Conservation (phyloP, 1,139 yeast species). For the Barnettozyma hawaiiensis region DNA sequence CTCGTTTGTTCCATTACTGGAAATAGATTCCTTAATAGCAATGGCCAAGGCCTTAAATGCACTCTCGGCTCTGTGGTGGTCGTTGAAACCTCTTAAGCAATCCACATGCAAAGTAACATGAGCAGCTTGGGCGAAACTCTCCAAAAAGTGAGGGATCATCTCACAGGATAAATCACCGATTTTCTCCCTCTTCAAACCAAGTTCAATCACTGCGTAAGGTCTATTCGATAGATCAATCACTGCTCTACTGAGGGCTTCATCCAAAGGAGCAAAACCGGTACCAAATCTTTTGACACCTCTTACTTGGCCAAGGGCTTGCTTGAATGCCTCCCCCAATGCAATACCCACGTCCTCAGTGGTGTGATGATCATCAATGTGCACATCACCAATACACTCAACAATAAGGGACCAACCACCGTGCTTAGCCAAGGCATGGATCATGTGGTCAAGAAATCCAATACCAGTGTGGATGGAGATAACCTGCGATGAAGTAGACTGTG, state of each 20-base stretch:
- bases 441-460: conserved; percentile 91
- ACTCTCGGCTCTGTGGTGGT: conserved; percentile 92
- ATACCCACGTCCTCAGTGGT: conserved; percentile 95
- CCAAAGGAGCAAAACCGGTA: conserved; percentile 90
- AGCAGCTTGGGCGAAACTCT: conserved; percentile 91
- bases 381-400: conserved; percentile 87
- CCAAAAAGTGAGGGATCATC: conserved; percentile 95
- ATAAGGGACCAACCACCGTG: conserved; percentile 95
- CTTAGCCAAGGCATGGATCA: conserved; percentile 95
- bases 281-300: conserved; percentile 93
- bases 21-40: conserved; percentile 81
- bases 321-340: conserved; percentile 84
- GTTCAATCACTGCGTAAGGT: conserved; percentile 84
- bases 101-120: conserved; percentile 90
- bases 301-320: conserved; percentile 82
- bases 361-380: conserved; percentile 96
- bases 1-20: conserved; percentile 79
- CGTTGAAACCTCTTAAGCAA: conserved; percentile 87
- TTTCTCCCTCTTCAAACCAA: conserved; percentile 86
- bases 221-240: conserved; percentile 92
- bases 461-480: conserved; percentile 82
- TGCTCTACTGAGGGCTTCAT: conserved; percentile 91
- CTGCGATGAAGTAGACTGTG: conserved; percentile 49
- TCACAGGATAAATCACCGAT: conserved; percentile 90
- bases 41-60: conserved; percentile 95